Evolutionary conservation across 352 stramenopile genomes (phyloP), one percentile per base, ranked within the genome.

Genomic region (Phytophthora sp.): DNA sequence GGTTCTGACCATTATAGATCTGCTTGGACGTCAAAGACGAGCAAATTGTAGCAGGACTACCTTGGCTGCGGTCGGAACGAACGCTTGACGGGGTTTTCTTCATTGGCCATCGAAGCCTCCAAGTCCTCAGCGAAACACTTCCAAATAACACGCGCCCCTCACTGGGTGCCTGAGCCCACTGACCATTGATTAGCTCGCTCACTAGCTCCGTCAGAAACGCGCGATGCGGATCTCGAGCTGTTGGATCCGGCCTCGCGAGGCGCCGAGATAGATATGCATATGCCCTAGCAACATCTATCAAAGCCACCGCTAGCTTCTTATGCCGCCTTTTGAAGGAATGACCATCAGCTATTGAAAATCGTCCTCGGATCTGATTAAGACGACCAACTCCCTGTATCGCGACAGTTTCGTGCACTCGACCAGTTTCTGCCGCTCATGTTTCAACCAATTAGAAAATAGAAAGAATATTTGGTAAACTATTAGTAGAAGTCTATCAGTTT

Each of bases 321-420:
- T 42, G 52, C 35, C 52, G 41, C 7, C 24, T 11, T 7, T 59
- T 41, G 16, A 36, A 59, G 6, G 35, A 39, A 21, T 59, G 52
- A 1, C 35, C 35, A 7, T 61, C 53, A 16, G 26, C 38, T 12
- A 44, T 52, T 24, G 18, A 61, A n/a, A 52, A 52, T 24, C 53
- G 4, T 3, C 23, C n/a, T 30, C 24, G 7, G 18, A 58, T 58
- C 23, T 51, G 53, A 24, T 61, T 27, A 1, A 61, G 27, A 23
- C 38, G 30, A 20, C 33, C 26, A 1, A 61, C 53, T 0, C 51
- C 30, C n/a, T n/a, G n/a, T n/a, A n/a, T n/a, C n/a, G n/a, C n/a
- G n/a, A n/a, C n/a, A n/a, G n/a, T n/a, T n/a, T n/a, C n/a, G n/a
- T n/a, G n/a, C n/a, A n/a, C n/a, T n/a, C n/a, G n/a, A n/a, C n/a